A percentile compares a stretch with the other conserved stretches of the same genome.
These are phyloP conservation scores for Tylopilus sp. DNA, from an alignment of 768 basidiomycete species.

Conservation along the genomic window DNA sequence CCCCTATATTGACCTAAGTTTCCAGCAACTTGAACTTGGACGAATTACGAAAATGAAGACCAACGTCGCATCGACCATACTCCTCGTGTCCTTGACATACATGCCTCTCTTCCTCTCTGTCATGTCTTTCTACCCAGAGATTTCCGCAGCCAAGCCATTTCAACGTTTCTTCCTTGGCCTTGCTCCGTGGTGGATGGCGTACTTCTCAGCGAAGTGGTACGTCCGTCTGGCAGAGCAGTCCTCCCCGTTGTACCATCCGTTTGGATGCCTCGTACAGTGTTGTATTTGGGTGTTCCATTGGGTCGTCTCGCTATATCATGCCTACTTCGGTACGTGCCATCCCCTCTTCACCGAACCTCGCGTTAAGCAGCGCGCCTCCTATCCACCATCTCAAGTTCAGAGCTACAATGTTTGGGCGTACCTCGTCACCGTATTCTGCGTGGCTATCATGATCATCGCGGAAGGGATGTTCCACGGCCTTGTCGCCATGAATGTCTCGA, in stretches of 20 bases:
- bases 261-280: constrained; percentile 25
- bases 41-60: constrained; percentile 6
- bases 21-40: too few relatives aligned
- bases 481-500: constrained; percentile 2
- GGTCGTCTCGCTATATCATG: constrained; percentile 16
- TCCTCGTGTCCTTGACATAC: constrained; percentile 14
- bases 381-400: constrained; percentile 6
- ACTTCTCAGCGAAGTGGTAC: constrained; percentile 18
- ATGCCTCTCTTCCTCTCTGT: constrained; percentile 17
- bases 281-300: constrained; percentile 25
- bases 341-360: neutral
- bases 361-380: neutral
- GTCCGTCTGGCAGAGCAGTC: constrained; percentile 19
- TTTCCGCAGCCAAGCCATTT: constrained; percentile 8
- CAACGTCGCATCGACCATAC: neutral
- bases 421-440: constrained; percentile 20
- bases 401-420: constrained; percentile 14
- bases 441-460: constrained; percentile 5
- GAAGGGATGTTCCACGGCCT: constrained; percentile 24
- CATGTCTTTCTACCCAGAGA: constrained; percentile 10
- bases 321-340: constrained; percentile 17
- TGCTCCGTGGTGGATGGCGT: constrained; percentile 20
- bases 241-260: constrained; percentile 22
- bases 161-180: constrained; percentile 22
- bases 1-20: neutral